Percentiles rank a stretch among this genome's conserved stretches.
These are phyloP conservation scores for Coix lacrymajobi DNA, from an alignment of 176 grass and related monocot genomes.

Conservation along the genomic window DNA sequence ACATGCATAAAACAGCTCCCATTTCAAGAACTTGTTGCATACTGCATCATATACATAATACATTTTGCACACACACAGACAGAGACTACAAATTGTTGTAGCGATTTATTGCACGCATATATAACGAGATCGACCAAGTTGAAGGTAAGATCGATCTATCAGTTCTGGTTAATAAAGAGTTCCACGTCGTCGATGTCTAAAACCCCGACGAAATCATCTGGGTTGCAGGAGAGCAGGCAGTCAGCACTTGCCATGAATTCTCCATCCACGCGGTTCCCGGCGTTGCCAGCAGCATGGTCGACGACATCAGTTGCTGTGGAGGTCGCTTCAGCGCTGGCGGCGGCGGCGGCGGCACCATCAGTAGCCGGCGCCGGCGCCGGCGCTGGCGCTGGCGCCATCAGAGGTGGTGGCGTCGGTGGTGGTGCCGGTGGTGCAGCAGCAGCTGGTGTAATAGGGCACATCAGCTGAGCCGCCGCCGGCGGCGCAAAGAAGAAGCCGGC, in stretches of 20 bases:
- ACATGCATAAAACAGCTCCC: neutral
- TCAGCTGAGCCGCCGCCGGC: neutral
- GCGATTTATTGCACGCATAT: neutral
- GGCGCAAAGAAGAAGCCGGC: neutral
- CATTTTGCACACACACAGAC: neutral
- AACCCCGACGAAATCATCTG: neutral
- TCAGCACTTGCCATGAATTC: neutral
- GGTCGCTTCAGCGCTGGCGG: neutral
- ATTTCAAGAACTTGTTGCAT: neutral
- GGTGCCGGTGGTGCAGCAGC: neutral
- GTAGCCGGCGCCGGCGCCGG: neutral
- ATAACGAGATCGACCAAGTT: no score
- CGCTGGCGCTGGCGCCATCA: neutral
- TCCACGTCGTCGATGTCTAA: neutral
- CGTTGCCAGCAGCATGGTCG: neutral
- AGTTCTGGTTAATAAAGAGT: neutral
- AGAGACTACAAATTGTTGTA: neutral
- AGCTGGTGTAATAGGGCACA: neutral
- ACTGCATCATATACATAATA: neutral
- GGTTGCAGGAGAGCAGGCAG: neutral
- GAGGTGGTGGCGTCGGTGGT: neutral
- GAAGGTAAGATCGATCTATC: no score
- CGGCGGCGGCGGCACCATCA: neutral
- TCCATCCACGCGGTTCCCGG: neutral
- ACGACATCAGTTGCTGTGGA: neutral